Evolutionary conservation across 1,139 yeast genomes (phyloP).

Genomic region (Sugiyamaella castrensis): DNA sequence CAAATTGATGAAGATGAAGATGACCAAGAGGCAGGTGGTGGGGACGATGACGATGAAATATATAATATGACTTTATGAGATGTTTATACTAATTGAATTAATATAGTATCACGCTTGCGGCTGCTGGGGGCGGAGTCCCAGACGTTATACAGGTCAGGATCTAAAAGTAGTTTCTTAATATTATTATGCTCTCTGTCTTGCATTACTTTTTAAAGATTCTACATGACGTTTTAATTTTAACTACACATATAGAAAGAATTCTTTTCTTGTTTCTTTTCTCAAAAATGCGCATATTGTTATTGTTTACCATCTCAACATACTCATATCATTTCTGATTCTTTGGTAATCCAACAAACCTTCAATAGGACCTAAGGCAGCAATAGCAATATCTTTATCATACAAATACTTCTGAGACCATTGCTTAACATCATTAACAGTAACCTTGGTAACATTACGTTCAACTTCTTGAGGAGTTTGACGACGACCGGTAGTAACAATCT

Average conservation of each 20-base stretch:
- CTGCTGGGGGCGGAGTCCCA: slow-evolving; percentile 3
- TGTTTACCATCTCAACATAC: slow-evolving; percentile 36
- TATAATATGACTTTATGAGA: slow-evolving; percentile 15
- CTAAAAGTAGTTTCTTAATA: not conserved
- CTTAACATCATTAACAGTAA: slow-evolving; percentile 74
- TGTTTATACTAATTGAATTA: not conserved
- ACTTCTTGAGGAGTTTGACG: slow-evolving; percentile 91
- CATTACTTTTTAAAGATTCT: not conserved
- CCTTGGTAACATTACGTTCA: slow-evolving; percentile 75
- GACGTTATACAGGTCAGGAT: not conserved
- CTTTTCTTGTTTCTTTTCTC: not conserved
- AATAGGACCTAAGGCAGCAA: slow-evolving; percentile 87
- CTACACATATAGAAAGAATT: not conserved
- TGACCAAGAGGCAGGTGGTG: slow-evolving; percentile 44
- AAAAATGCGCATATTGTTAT: not conserved
- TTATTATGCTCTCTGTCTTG: not conserved
- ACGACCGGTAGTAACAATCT: slow-evolving; percentile 89
- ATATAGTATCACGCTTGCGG: not conserved
- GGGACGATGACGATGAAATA: slow-evolving; percentile 36
- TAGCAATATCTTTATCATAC: slow-evolving; percentile 74
- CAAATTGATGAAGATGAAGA: slow-evolving; percentile 51
- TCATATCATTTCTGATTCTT: slow-evolving; percentile 48
- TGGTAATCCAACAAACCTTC: slow-evolving; percentile 57
- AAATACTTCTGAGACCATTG: slow-evolving; percentile 86
- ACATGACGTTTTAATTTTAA: not conserved